These are phyloP conservation scores for Kregervanrija fluxuum DNA, from an alignment of 805 yeast species.

Conservation along the genomic window DNA sequence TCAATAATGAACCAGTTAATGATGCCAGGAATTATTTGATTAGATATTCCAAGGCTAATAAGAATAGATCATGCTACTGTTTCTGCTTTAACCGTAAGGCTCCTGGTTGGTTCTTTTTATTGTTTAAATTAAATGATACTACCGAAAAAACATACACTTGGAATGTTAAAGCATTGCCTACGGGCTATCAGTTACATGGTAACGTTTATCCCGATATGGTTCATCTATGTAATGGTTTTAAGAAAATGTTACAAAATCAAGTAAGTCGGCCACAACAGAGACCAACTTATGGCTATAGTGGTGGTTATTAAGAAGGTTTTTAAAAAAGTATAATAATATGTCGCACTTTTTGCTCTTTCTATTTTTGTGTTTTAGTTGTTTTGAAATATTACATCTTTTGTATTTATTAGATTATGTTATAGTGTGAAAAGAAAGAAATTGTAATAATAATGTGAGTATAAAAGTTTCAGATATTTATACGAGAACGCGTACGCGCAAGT, in stretches of 20 bases:
- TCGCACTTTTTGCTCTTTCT: neutral
- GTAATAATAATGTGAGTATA: no score
- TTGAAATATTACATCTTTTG: no score
- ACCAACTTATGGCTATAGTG: slow-evolving; percentile 1
- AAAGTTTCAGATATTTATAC: no score
- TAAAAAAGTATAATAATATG: neutral
- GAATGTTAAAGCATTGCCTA: slow-evolving; percentile 87
- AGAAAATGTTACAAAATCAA: slow-evolving; percentile 36
- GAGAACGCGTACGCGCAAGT: no score
- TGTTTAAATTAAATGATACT: slow-evolving; percentile 72
- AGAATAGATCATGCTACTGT: slow-evolving; percentile 81
- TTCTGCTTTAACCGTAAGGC: slow-evolving; percentile 84
- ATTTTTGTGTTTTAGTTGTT: neutral
- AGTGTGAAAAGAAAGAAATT: no score
- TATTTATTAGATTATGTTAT: no score
- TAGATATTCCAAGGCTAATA: slow-evolving; percentile 85
- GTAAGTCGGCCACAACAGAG: slow-evolving; percentile 6
- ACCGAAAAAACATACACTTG: slow-evolving; percentile 66
- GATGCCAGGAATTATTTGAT: slow-evolving; percentile 85
- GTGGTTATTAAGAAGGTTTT: slow-evolving; percentile 1
- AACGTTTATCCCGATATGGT: slow-evolving; percentile 86
- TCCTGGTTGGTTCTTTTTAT: slow-evolving; percentile 89
- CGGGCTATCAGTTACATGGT: slow-evolving; percentile 73
- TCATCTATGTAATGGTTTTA: slow-evolving; percentile 90
- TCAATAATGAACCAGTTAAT: slow-evolving; percentile 67